These are phyloP conservation scores for Jatropha multifida DNA, from an alignment of 441 rosid species.

Conservation along the genomic window DNA sequence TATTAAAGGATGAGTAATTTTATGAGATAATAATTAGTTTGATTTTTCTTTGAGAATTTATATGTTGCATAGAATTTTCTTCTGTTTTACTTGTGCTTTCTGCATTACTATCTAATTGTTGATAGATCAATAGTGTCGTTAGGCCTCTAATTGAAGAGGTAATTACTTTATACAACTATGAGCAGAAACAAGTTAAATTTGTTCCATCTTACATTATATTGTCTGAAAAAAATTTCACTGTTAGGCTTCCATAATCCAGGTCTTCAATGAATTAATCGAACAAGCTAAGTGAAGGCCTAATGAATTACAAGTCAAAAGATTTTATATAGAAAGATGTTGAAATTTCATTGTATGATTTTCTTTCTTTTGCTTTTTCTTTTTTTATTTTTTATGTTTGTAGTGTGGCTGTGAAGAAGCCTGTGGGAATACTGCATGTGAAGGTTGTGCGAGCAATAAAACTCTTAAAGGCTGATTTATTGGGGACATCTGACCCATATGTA, in stretches of 20 bases:
- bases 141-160: not conserved
- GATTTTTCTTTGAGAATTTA: not conserved
- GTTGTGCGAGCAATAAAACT: conserved; percentile 72
- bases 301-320: too few species aligned
- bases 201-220: not conserved
- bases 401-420: conserved; percentile 63
- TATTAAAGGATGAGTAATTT: not conserved
- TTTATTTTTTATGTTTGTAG: conserved; percentile 33
- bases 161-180: not conserved
- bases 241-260: not conserved
- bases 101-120: too few species aligned
- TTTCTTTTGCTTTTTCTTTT: not conserved
- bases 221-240: not conserved
- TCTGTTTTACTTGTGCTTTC: not conserved
- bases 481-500: conserved; percentile 90
- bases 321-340: too few species aligned
- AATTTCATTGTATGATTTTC: too few species aligned
- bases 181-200: not conserved
- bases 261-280: not conserved
- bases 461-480: conserved; percentile 71
- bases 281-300: not conserved
- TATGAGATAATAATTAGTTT: not conserved
- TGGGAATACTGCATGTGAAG: conserved; percentile 80
- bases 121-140: not conserved
- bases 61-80: not conserved